Percentiles rank a stretch among this genome's conserved stretches.
Conservation (phyloP, 2,329 filamentous ascomycete genomes). For the Penicillium brasilianum region DNA sequence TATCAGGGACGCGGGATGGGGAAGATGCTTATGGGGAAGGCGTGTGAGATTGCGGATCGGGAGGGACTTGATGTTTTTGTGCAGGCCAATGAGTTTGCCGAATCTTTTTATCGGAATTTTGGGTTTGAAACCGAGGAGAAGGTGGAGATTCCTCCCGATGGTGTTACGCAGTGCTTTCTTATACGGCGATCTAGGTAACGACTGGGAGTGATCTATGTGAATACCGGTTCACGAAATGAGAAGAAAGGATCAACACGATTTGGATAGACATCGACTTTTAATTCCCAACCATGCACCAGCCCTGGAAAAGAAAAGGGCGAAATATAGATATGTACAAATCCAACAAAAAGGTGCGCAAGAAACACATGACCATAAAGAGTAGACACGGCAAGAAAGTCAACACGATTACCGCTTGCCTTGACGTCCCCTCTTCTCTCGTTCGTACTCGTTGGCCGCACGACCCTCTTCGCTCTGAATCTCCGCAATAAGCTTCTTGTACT, state of each 20-base stretch:
- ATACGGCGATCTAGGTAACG: background rate
- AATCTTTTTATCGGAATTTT: background rate
- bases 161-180: conserved; percentile 1
- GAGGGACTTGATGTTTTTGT: conserved; percentile 3
- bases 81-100: conserved; percentile 3
- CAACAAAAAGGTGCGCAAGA: conserved; percentile 21
- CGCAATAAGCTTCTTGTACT: conserved; percentile 87
- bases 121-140: background rate
- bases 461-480: conserved; percentile 97
- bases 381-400: conserved; percentile 8
- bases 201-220: no score
- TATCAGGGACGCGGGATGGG: background rate
- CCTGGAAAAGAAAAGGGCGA: conserved; percentile 8
- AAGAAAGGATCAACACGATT: background rate
- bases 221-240: no score
- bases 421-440: conserved; percentile 78
- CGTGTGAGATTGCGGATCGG: background rate
- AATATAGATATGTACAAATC: conserved; percentile 27
- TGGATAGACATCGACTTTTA: conserved; percentile 24
- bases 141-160: background rate
- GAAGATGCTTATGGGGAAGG: background rate
- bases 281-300: conserved; percentile 30
- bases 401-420: conserved; percentile 62
- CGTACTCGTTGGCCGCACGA: conserved; percentile 82
- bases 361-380: conserved; percentile 8